phyloP scores from a whole-genome alignment of 352 stramenopile genomes.

The Globisporangium cederbergense region DNA sequence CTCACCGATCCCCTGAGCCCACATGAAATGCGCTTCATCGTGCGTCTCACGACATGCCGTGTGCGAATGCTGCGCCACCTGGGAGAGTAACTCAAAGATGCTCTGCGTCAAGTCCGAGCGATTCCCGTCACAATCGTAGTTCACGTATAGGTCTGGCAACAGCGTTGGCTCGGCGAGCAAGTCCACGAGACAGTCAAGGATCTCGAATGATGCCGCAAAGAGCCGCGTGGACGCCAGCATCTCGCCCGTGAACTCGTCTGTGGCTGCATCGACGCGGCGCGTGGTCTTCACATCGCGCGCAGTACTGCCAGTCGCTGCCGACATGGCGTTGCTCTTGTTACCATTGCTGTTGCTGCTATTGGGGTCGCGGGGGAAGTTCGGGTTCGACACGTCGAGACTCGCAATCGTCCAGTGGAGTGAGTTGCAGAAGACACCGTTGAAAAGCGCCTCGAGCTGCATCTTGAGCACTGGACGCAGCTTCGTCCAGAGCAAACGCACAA shows the following conservation, averaged over 20 bases:
- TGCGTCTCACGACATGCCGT: constrained; percentile 62
- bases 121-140: constrained; percentile 99
- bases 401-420: constrained; percentile 66
- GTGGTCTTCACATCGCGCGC: background rate
- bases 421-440: constrained; percentile 68
- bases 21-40: constrained; percentile 70
- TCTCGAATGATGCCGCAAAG: constrained; percentile 67
- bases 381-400: constrained; percentile 59
- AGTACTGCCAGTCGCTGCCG: constrained; percentile 4
- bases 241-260: constrained; percentile 65
- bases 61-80: constrained; percentile 63
- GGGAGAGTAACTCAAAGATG: constrained; percentile 94
- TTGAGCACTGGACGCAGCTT: constrained; percentile 70
- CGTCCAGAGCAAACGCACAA: constrained; percentile 73
- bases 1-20: constrained; percentile 65
- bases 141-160: constrained; percentile 97
- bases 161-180: constrained; percentile 94
- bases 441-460: constrained; percentile 76
- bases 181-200: constrained; percentile 93
- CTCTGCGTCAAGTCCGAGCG: constrained; percentile 90
- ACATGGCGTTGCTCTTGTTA: constrained; percentile 13
- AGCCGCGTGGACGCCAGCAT: constrained; percentile 46
- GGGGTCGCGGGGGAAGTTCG: constrained; percentile 38
- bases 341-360: constrained; percentile 20
- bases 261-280: constrained; percentile 38